Conservation (phyloP, 169 alveolate genomes). For the Theileria annulata region DNA sequence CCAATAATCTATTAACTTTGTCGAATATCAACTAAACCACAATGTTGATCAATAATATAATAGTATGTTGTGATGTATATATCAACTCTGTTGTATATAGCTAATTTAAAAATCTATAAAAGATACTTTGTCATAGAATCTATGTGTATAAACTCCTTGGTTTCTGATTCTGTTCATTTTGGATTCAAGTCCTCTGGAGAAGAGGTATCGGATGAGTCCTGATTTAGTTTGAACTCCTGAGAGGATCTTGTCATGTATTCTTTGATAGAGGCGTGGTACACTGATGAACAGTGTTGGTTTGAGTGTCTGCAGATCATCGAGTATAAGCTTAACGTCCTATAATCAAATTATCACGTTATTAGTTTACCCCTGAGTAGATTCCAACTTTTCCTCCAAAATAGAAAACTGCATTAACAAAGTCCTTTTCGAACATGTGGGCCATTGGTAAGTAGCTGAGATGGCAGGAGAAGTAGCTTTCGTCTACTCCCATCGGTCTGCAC, state of each 20-base stretch:
- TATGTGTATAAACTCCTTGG: constrained; percentile 64
- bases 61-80: neutral
- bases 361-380: constrained; percentile 84
- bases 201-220: constrained; percentile 67
- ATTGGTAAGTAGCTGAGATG: constrained; percentile 87
- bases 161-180: constrained; percentile 58
- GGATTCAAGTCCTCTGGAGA: constrained; percentile 72
- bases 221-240: constrained; percentile 76
- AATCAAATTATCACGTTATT: neutral
- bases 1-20: constrained; percentile 83
- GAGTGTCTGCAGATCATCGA: constrained; percentile 88
- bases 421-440: constrained; percentile 94
- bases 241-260: constrained; percentile 87
- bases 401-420: constrained; percentile 71
- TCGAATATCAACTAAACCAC: constrained; percentile 66
- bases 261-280: constrained; percentile 93
- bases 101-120: too few relatives aligned
- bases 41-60: neutral
- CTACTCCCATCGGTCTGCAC: constrained; percentile 18
- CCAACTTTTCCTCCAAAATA: constrained; percentile 82
- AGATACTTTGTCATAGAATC: constrained; percentile 72
- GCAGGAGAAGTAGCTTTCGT: constrained; percentile 24
- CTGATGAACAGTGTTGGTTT: constrained; percentile 92
- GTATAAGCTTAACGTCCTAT: constrained; percentile 77
- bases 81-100: too few relatives aligned